These are phyloP conservation scores for Globisporangium uncinulatum DNA, from an alignment of 352 stramenopile genomes.

Conservation along the genomic window DNA sequence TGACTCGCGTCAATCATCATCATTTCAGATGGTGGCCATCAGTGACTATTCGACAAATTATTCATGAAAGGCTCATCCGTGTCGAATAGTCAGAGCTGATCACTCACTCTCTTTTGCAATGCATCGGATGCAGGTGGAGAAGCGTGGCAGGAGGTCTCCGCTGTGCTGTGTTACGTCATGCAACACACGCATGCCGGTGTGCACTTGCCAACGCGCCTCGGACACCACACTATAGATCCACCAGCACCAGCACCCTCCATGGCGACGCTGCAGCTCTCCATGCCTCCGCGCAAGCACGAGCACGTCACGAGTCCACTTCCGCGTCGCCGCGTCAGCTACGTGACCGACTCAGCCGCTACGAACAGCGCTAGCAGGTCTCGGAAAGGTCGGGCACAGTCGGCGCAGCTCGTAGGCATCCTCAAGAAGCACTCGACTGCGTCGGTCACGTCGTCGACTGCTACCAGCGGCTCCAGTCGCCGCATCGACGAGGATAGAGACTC, in stretches of 20 bases:
- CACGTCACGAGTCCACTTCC: background rate
- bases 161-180: background rate
- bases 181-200: background rate
- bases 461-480: slow-evolving; percentile 9
- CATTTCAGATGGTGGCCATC: background rate
- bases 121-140: background rate
- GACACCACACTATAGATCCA: background rate
- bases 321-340: background rate
- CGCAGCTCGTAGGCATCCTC: slow-evolving; percentile 46
- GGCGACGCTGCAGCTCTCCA: background rate
- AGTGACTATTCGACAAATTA: background rate
- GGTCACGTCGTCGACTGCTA: slow-evolving; percentile 23
- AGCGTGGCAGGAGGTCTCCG: background rate
- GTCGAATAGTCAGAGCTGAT: slow-evolving; percentile 1
- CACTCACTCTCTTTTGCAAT: background rate
- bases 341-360: slow-evolving; percentile 16
- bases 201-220: background rate
- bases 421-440: slow-evolving; percentile 46
- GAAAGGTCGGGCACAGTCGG: slow-evolving; percentile 41
- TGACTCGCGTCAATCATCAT: background rate
- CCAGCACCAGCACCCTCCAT: background rate
- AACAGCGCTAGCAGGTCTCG: slow-evolving; percentile 49
- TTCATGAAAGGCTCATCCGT: background rate
- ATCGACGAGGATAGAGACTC: background rate
- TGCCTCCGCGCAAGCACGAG: background rate